Conservation (phyloP, 768 basidiomycete genomes). For the Vararia minispora region DNA sequence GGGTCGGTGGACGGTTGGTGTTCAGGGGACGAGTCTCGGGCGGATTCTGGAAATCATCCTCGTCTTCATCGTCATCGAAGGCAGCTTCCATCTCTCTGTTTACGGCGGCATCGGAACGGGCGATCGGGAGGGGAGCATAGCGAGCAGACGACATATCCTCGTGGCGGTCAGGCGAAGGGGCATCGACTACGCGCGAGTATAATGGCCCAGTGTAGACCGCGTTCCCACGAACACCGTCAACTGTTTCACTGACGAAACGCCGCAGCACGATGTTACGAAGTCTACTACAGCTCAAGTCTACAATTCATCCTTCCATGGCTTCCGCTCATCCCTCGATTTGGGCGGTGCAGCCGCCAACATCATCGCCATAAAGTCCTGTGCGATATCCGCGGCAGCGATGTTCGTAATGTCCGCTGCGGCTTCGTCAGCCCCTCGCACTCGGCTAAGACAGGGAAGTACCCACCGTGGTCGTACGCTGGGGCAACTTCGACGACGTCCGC, state of each 20-base stretch:
- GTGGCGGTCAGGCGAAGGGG: too few species aligned
- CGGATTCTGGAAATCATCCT: slow-evolving; percentile 42
- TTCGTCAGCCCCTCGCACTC: too few species aligned
- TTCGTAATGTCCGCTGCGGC: slow-evolving; percentile 49
- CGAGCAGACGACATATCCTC: slow-evolving; percentile 36
- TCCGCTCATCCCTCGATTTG: slow-evolving; percentile 11
- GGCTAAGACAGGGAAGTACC: slow-evolving; percentile 12
- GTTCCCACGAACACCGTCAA: too few species aligned
- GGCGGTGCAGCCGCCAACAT: slow-evolving; percentile 33
- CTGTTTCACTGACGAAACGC: too few species aligned
- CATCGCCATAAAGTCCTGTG: slow-evolving; percentile 56
- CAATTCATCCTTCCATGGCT: too few species aligned
- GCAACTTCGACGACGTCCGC: slow-evolving; percentile 64
- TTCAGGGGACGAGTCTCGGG: slow-evolving; percentile 45
- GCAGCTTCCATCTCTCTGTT: slow-evolving; percentile 75
- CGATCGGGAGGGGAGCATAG: slow-evolving; percentile 60
- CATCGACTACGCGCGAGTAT: too few species aligned
- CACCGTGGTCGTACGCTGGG: slow-evolving; percentile 60
- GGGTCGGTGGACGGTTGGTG: too few species aligned
- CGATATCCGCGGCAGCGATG: slow-evolving; percentile 53
- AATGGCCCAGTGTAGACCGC: too few species aligned
- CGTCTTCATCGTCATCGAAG: slow-evolving; percentile 71
- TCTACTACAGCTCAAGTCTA: too few species aligned
- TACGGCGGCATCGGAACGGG: slow-evolving; percentile 34
- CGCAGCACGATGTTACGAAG: too few species aligned